Evolutionary conservation across 352 stramenopile genomes (phyloP).

Genomic region (Phytophthora palmivora): DNA sequence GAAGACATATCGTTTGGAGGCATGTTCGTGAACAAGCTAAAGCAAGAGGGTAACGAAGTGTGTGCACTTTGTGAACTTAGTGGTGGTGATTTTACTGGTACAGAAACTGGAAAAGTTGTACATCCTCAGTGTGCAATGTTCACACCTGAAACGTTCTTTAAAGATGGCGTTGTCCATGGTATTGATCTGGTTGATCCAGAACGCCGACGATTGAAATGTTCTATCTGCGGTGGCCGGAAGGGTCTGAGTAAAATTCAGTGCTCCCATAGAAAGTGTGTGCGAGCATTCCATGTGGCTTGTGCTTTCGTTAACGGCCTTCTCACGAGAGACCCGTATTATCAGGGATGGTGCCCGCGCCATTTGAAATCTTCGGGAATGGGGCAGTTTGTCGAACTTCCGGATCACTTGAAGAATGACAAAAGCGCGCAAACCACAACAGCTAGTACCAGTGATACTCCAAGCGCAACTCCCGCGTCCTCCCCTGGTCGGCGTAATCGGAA

Average conservation of each 20-base stretch:
- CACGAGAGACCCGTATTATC: conserved; percentile 69
- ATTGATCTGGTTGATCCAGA: conserved; percentile 61
- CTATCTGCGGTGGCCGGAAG: conserved; percentile 65
- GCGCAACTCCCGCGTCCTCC: conserved; percentile 14
- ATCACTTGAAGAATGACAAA: conserved; percentile 57
- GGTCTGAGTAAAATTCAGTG: conserved; percentile 89
- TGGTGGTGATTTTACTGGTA: conserved; percentile 80
- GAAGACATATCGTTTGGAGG: conserved; percentile 72
- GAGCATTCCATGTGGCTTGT: conserved; percentile 76
- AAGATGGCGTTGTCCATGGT: conserved; percentile 68
- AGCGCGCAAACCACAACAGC: neutral
- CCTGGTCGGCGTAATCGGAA: conserved; percentile 20
- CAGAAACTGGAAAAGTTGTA: conserved; percentile 61
- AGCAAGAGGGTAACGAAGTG: conserved; percentile 72
- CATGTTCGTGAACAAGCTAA: conserved; percentile 82
- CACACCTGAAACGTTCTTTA: conserved; percentile 86
- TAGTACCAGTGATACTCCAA: conserved; percentile 11
- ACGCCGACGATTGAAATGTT: conserved; percentile 58
- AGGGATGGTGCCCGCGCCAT: conserved; percentile 80
- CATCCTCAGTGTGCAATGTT: conserved; percentile 87
- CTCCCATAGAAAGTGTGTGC: conserved; percentile 64
- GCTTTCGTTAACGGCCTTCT: conserved; percentile 77
- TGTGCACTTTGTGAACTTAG: conserved; percentile 79
- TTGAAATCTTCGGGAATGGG: conserved; percentile 76
- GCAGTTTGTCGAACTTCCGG: conserved; percentile 67